Conservation (phyloP, 176 grass and related monocot species). For the Oryza coarctata region DNA sequence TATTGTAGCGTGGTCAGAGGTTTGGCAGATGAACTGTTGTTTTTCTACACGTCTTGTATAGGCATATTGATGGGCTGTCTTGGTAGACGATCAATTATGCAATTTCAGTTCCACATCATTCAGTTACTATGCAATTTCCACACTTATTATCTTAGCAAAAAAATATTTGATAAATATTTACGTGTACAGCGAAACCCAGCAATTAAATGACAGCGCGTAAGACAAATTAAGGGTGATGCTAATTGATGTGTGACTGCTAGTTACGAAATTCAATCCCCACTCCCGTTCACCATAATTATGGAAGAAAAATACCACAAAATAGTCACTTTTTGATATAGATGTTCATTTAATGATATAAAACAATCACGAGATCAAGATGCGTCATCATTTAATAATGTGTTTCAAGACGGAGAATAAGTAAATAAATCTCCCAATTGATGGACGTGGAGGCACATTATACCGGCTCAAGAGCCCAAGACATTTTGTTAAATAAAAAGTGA, state of each 20-base stretch:
- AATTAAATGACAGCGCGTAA: neutral
- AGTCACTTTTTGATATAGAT: neutral
- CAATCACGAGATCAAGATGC: neutral
- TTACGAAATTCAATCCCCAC: neutral
- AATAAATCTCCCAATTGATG: no score
- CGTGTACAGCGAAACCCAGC: neutral
- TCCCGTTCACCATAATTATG: neutral
- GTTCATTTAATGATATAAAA: neutral
- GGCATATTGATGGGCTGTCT: neutral
- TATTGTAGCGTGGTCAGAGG: neutral
- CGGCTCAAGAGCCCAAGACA: no score
- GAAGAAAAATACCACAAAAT: neutral
- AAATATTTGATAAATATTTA: neutral
- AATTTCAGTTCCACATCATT: neutral
- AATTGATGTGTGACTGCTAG: neutral
- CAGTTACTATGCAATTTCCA: neutral
- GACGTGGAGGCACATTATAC: no score
- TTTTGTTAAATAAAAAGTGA: no score
- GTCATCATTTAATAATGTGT: neutral
- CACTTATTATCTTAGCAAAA: neutral
- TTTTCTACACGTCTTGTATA: neutral
- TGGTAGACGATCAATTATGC: neutral
- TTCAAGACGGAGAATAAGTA: neutral
- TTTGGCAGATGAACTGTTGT: neutral
- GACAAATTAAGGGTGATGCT: neutral